phyloP scores from a whole-genome alignment of 352 stramenopile species.

The Nothophytophthora sp. region DNA sequence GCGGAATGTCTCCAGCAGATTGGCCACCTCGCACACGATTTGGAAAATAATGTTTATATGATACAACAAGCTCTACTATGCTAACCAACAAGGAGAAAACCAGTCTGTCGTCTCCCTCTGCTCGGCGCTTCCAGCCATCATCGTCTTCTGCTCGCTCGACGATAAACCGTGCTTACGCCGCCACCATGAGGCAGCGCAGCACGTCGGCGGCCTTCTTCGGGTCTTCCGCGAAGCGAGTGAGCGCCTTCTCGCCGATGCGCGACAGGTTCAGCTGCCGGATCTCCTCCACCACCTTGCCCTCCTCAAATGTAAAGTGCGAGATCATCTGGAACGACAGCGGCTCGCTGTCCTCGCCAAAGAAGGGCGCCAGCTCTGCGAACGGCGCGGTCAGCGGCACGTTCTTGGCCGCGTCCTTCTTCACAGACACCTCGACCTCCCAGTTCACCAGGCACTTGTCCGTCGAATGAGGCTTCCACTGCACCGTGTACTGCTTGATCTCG shows the following conservation, averaged over 20 bases:
- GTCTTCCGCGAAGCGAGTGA: slow-evolving; percentile 55
- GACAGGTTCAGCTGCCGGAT: slow-evolving; percentile 74
- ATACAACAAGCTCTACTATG: slow-evolving; percentile 44
- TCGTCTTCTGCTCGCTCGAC: too few relatives aligned
- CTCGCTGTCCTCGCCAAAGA: slow-evolving; percentile 48
- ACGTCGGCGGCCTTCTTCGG: slow-evolving; percentile 57
- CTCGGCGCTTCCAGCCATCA: too few relatives aligned
- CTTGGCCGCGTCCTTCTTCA: slow-evolving; percentile 52
- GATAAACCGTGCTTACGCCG: slow-evolving; percentile 21
- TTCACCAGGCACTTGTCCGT: slow-evolving; percentile 77
- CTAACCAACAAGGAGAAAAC: slow-evolving; percentile 35
- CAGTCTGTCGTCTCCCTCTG: slow-evolving; percentile 20
- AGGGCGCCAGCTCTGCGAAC: slow-evolving; percentile 56
- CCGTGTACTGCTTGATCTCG: slow-evolving; percentile 82
- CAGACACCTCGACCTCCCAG: slow-evolving; percentile 65
- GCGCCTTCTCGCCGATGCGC: slow-evolving; percentile 51
- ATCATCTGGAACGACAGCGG: slow-evolving; percentile 71
- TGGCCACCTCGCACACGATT: too few relatives aligned
- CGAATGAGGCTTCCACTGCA: slow-evolving; percentile 73
- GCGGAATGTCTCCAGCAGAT: too few relatives aligned
- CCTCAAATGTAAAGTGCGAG: slow-evolving; percentile 82
- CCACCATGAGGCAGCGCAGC: slow-evolving; percentile 46
- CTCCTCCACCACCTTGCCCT: slow-evolving; percentile 77
- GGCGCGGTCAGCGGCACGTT: slow-evolving; percentile 63
- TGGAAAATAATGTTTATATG: slow-evolving; percentile 39